Evolutionary conservation across 1,284 basidiomycete genomes (phyloP), one percentile per base, ranked within the genome.

Genomic region (Fomitiporia mediterranea): DNA sequence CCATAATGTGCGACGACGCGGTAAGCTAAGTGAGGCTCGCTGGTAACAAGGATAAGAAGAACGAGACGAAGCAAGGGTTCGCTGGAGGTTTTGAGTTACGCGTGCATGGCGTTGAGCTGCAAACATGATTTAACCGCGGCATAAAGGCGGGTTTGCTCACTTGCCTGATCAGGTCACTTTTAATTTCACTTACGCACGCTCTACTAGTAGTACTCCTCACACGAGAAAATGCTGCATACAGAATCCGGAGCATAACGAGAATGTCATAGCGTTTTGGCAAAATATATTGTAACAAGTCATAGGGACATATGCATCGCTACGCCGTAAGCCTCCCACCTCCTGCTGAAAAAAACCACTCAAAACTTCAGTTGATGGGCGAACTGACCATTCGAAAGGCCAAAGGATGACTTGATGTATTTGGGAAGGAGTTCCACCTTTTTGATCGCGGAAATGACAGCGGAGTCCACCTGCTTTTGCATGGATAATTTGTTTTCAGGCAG

Each of bases 341-440:
- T 40, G 47, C 48, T 50, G 50, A 53, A 51, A 40, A 54, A 58
- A 40, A 5, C 42, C 49, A 51, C 62, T 85, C 77, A 95, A 79
- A 95, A 95, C 62, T 79, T 79, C 74, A 96, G 70, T 73, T 89
- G 81, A 76, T 96, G 93, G 69, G 93, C 90, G 80, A 81, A 91
- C 71, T 91, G 90, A 62, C 94, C 93, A 83, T 96, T 98, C 68
- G 92, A 94, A 63, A 99, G 82, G 70, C 94, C 93, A 82, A 91
- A 99, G 67, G 83, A 86, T 60, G 95, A 84, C 72, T 89, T 89
- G 68, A 99, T 83, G 80, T 99, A 99, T 78, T 96, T 97, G 71
- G 79, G 80, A 66, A 98, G 81, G 80, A 89, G 86, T 68, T 94
- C 90, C 60, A 91, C 90, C 81, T 94, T 93, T 83, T 94, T 95